Percentiles rank a stretch among this genome's conserved stretches.
Conservation (phyloP, 2,329 filamentous ascomycete species). For the Magnaporthiopsis incrustans region DNA sequence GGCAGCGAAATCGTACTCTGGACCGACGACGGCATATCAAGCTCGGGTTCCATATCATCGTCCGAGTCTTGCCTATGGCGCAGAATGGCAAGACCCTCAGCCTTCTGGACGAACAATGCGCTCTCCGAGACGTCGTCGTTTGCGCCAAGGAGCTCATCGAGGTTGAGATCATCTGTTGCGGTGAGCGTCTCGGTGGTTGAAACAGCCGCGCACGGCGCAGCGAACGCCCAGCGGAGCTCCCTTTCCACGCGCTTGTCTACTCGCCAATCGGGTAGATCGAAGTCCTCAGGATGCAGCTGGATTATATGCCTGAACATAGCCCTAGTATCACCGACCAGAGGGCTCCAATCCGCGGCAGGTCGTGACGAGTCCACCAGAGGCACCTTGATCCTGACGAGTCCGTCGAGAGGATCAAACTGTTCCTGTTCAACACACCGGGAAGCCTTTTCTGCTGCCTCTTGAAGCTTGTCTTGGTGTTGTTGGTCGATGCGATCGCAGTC, state of each 20-base stretch:
- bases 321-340: not conserved
- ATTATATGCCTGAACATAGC: slow-evolving; percentile 4
- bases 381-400: not conserved
- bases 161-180: not conserved
- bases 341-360: not conserved
- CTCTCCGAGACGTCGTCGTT: not conserved
- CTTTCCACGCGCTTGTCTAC: slow-evolving; percentile 3
- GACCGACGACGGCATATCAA: not conserved
- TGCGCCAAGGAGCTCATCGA: not conserved
- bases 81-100: not conserved
- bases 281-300: not conserved
- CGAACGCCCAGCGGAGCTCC: slow-evolving; percentile 2
- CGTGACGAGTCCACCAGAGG: slow-evolving; percentile 1
- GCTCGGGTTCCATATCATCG: not conserved
- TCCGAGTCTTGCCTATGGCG: not conserved
- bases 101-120: not conserved
- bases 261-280: slow-evolving; percentile 1
- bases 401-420: slow-evolving; percentile 6
- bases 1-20: not conserved
- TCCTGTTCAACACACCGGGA: slow-evolving; percentile 3
- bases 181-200: slow-evolving; percentile 1
- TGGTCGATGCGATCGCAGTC: not conserved
- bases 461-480: not conserved
- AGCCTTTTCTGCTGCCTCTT: slow-evolving; percentile 2
- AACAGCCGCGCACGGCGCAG: slow-evolving; percentile 1